These are phyloP conservation scores for Phytophthora pisi DNA, from an alignment of 352 stramenopile species.

Conservation along the genomic window DNA sequence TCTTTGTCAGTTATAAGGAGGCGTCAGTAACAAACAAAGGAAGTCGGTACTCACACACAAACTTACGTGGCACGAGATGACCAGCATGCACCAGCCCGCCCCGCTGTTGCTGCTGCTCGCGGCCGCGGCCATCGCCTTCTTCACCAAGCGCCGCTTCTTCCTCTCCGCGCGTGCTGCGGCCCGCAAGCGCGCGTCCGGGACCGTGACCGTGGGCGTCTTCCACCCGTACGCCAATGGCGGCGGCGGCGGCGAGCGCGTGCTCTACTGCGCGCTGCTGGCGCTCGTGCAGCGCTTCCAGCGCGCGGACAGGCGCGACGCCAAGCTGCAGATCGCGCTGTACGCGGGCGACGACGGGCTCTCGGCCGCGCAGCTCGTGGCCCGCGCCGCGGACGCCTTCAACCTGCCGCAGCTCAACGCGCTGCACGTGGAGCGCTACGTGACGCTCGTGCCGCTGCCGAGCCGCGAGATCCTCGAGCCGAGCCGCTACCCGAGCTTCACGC, in stretches of 20 bases:
- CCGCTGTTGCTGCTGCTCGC: no score
- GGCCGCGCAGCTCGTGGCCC: conserved; percentile 69
- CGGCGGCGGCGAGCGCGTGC: conserved; percentile 97
- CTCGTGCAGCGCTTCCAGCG: conserved; percentile 63
- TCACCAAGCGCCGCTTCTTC: no score
- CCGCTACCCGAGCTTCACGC: conserved; percentile 91
- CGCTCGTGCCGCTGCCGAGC: conserved; percentile 77
- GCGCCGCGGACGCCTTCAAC: conserved; percentile 87
- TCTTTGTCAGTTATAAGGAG: no score
- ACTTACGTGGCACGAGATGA: no score
- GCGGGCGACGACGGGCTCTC: conserved; percentile 77
- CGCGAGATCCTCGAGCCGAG: conserved; percentile 76
- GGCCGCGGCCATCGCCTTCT: no score
- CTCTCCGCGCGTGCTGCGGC: no score
- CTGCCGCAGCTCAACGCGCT: conserved; percentile 71
- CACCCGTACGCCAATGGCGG: conserved; percentile 95
- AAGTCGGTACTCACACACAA: no score
- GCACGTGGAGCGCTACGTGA: conserved; percentile 56
- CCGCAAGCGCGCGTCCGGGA: no score
- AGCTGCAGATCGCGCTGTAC: conserved; percentile 67
- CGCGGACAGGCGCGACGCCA: conserved; percentile 2
- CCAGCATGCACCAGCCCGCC: no score
- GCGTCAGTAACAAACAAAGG: no score
- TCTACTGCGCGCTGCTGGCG: conserved; percentile 96
- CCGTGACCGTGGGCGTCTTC: conserved; percentile 89